phyloP scores from a whole-genome alignment of 169 alveolate species.

The Cryptosporidium ubiquitum region DNA sequence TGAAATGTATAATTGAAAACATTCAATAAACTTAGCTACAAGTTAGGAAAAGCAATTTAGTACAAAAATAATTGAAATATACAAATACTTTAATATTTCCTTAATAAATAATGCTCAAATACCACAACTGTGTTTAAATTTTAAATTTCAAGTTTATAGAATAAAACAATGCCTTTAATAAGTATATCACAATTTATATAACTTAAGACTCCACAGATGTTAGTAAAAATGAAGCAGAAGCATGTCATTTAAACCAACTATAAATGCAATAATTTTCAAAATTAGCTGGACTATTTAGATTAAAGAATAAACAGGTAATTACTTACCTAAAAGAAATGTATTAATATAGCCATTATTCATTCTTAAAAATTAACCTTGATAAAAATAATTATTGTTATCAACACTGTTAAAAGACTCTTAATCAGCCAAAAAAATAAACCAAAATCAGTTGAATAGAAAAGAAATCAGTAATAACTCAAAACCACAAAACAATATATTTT shows the following conservation, averaged over 20 bases:
- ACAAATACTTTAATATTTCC: neutral
- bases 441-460: neutral
- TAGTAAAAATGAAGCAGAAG: neutral
- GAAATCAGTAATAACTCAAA: neutral
- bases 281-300: neutral
- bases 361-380: neutral
- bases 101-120: no score
- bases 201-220: neutral
- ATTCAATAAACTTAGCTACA: no score
- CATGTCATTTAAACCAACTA: neutral
- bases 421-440: neutral
- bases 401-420: neutral
- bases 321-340: neutral
- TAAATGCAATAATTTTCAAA: no score
- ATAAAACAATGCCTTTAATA: no score
- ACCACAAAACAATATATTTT: neutral
- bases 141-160: no score
- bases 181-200: no score
- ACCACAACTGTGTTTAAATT: no score
- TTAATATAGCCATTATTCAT: neutral
- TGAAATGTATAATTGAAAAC: neutral
- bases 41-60: neutral
- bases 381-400: no score
- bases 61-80: neutral
- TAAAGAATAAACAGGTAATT: neutral